phyloP scores from a whole-genome alignment of 331 rosid genomes.

The Prunus yedoensis region DNA sequence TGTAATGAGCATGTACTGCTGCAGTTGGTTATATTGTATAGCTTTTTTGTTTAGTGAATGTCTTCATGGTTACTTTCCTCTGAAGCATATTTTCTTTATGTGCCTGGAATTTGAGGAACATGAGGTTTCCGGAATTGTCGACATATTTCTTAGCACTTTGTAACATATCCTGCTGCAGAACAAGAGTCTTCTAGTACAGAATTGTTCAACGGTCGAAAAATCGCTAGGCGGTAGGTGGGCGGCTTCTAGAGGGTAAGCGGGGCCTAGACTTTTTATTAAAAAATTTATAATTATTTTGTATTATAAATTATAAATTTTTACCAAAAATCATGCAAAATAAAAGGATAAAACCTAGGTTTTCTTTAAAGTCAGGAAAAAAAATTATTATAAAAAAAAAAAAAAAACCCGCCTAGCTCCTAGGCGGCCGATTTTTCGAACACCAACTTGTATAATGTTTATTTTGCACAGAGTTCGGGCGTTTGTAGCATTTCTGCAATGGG shows the following conservation, averaged over 20 bases:
- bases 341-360: too few species aligned
- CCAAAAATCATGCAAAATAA: too few species aligned
- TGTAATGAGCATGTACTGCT: not conserved
- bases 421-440: too few species aligned
- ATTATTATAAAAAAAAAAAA: too few species aligned
- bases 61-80: not conserved
- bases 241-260: too few species aligned
- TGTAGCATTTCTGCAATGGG: not conserved
- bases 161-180: not conserved
- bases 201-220: too few species aligned
- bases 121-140: not conserved
- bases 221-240: too few species aligned
- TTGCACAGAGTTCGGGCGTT: not conserved
- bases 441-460: not conserved
- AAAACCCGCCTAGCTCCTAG: too few species aligned
- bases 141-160: not conserved
- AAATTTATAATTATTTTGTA: too few species aligned
- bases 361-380: too few species aligned
- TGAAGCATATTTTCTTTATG: not conserved
- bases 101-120: not conserved
- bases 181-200: not conserved
- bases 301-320: too few species aligned
- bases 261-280: too few species aligned
- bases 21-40: not conserved
- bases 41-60: constrained; percentile 1